These are phyloP conservation scores for Lasiosphaeria hispida DNA, from an alignment of 495 filamentous ascomycete genomes.

Conservation along the genomic window DNA sequence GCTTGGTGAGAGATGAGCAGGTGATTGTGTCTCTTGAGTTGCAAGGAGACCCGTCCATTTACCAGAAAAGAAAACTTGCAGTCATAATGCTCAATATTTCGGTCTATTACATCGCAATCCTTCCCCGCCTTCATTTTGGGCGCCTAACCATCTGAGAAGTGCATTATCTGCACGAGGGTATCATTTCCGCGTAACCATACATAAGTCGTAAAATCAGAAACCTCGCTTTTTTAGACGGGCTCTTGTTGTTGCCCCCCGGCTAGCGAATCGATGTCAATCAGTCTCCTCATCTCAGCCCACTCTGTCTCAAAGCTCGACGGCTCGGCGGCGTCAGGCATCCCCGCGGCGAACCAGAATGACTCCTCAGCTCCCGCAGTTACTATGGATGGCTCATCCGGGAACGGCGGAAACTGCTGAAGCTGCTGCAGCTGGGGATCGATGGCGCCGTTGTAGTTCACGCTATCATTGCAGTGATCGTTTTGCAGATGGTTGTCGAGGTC, in stretches of 20 bases:
- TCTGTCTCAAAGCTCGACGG: conserved; percentile 30
- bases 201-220: conserved; percentile 3
- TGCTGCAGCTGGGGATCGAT: conserved; percentile 22
- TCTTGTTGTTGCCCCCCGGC: conserved; percentile 12
- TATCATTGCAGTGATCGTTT: conserved; percentile 14
- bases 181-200: conserved; percentile 10
- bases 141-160: background rate
- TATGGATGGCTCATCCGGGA: background rate
- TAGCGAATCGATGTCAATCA: conserved; percentile 32
- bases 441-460: background rate
- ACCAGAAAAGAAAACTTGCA: too few species aligned
- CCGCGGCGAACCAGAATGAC: conserved; percentile 17
- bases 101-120: too few species aligned
- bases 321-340: background rate
- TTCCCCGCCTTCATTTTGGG: background rate
- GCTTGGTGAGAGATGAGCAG: too few species aligned
- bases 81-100: too few species aligned
- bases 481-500: conserved; percentile 67
- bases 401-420: background rate
- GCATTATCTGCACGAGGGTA: conserved; percentile 5
- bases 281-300: conserved; percentile 36
- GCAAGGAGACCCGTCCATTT: too few species aligned
- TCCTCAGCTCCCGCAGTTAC: background rate
- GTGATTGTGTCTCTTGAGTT: too few species aligned
- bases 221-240: background rate